Evolutionary conservation across 208 protist genomes (phyloP), one percentile per base, ranked within the genome.

Genomic region (Leishmania aethiopica): DNA sequence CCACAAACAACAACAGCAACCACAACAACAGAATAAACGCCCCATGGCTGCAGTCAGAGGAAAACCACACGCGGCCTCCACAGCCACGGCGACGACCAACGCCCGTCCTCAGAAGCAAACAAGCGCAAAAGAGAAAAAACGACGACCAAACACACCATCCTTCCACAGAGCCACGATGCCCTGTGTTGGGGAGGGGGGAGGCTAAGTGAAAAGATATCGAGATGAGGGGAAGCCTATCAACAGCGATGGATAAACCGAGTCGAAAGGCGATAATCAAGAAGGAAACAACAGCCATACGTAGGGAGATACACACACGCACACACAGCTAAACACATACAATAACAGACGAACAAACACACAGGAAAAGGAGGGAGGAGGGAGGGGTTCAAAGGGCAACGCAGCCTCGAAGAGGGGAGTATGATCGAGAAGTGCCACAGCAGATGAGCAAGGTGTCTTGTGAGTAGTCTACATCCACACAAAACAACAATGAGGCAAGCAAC

Each of bases 281-380:
- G 59, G 13, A 69, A 40, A 17, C 22, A 4, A 40, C 32, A 40
- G 51, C 17, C 51, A 81, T 71, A 60, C 37, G 15, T 71, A 7
- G n/a, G 37, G n/a, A 71, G n/a, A 71, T 6, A 40, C 66, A 70
- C 17, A 40, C 25, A 70, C n/a, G 17, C n/a, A 19, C n/a, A 75
- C 10, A 37, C 71, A 60, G 78, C 13, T 53, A 85, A 75, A 55
- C n/a, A 57, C 37, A 83, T 10, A 76, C 60, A 42, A 13, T 35
- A 40, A 1, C 2, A 17, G 1, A 40, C 3, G 10, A 7, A 42
- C 10, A 67, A 25, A 62, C 59, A 35, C 59, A 64, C n/a, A 5
- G 22, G 59, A 64, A 64, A 64, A 64, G 28, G 59, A 42, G 8
- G 66, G 37, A 71, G 66, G 15, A 40, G 66, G 13, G 13, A 71